Evolutionary conservation across 306 rosid species (phyloP).

Genomic region (Trifolium subterraneum): DNA sequence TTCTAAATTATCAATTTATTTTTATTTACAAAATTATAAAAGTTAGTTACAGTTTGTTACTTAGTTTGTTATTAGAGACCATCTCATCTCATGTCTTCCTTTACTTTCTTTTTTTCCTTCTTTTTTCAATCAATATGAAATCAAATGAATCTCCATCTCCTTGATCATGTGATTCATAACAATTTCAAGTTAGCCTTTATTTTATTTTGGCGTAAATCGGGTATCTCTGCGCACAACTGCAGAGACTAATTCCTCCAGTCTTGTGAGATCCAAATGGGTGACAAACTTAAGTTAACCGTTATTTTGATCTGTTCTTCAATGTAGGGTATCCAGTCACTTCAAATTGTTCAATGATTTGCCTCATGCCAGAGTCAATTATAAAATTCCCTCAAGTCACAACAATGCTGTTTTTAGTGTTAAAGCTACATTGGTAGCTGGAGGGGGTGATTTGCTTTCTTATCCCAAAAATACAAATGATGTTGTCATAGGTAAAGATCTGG

Average conservation of each 20-base stretch:
- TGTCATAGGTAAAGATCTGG: neutral
- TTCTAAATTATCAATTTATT: too few species aligned
- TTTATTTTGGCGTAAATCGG: too few species aligned
- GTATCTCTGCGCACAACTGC: too few species aligned
- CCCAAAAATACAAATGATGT: slow-evolving; percentile 42
- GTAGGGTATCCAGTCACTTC: slow-evolving; percentile 57
- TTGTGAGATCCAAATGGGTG: too few species aligned
- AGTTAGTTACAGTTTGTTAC: too few species aligned
- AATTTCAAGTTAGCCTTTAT: slow-evolving; percentile 1
- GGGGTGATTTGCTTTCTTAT: slow-evolving; percentile 59
- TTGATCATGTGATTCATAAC: neutral
- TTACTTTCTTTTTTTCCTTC: too few species aligned
- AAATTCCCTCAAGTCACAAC: slow-evolving; percentile 42
- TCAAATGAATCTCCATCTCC: neutral
- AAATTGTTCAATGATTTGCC: slow-evolving; percentile 54
- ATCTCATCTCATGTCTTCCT: too few species aligned
- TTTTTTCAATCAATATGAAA: too few species aligned
- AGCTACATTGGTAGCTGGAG: slow-evolving; percentile 62
- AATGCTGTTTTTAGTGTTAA: slow-evolving; percentile 47
- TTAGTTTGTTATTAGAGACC: too few species aligned
- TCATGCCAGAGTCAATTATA: slow-evolving; percentile 48
- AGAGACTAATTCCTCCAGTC: too few species aligned
- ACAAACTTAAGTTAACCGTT: too few species aligned
- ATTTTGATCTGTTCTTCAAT: slow-evolving; percentile 26
- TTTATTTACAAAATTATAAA: too few species aligned